Evolutionary conservation across 495 filamentous ascomycete genomes (phyloP).

Genomic region (Tuber umbilicatum): DNA sequence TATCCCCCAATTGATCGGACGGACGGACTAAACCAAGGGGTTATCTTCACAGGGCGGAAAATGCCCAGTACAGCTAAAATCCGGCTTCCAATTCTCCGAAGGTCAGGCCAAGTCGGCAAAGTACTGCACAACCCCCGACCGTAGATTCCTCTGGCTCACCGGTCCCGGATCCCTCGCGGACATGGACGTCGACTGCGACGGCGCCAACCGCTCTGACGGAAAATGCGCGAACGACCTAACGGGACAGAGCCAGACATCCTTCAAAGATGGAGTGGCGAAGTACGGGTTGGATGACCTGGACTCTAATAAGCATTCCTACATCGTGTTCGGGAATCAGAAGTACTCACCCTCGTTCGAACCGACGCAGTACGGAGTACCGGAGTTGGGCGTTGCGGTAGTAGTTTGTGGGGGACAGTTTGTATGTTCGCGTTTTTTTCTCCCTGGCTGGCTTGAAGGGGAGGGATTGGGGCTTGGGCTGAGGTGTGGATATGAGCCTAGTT

Average conservation of each 20-base stretch:
- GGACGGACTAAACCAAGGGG: not conserved
- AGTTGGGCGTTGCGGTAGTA: slow-evolving; percentile 59
- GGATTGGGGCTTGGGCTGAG: not conserved
- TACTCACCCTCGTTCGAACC: slow-evolving; percentile 48
- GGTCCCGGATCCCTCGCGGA: slow-evolving; percentile 37
- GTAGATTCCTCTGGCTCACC: slow-evolving; percentile 21
- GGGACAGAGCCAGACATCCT: slow-evolving; percentile 53
- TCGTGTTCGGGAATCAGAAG: slow-evolving; percentile 60
- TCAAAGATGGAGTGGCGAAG: slow-evolving; percentile 47
- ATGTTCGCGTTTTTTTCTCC: slow-evolving; percentile 19
- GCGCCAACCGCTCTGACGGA: slow-evolving; percentile 47
- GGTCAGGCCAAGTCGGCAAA: not conserved
- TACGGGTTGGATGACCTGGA: slow-evolving; percentile 54
- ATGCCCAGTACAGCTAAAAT: not conserved
- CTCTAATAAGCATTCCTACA: slow-evolving; percentile 57
- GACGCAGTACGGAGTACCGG: slow-evolving; percentile 50
- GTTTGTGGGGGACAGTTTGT: slow-evolving; percentile 55
- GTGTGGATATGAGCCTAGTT: slow-evolving; percentile 41
- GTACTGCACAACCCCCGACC: slow-evolving; percentile 15
- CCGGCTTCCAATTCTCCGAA: not conserved
- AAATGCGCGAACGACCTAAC: slow-evolving; percentile 50
- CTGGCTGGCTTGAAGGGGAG: not conserved
- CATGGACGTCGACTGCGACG: slow-evolving; percentile 68
- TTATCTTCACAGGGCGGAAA: not conserved
- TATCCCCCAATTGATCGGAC: not conserved